Conservation (phyloP, 2,329 filamentous ascomycete genomes). For the Dichotomopilus funicola region DNA sequence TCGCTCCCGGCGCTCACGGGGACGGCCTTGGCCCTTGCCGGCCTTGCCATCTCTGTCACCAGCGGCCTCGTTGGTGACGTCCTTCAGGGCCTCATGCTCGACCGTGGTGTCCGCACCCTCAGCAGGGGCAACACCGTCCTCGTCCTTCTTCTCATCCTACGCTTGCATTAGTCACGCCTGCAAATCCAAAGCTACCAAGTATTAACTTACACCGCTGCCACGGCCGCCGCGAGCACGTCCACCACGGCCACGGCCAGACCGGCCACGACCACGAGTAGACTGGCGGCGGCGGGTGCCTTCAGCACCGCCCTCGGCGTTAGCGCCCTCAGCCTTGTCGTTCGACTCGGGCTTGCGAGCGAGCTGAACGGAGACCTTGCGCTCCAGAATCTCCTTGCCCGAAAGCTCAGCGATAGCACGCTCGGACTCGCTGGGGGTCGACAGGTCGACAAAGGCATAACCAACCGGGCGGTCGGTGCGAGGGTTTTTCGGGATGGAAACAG, state of each 20-base stretch:
- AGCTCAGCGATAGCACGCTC: constrained; percentile 93
- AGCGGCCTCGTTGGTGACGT: constrained; percentile 53
- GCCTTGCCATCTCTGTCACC: constrained; percentile 43
- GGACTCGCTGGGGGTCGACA: constrained; percentile 88
- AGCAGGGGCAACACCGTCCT: constrained; percentile 34
- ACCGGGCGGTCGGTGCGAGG: constrained; percentile 97
- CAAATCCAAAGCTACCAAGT: background rate
- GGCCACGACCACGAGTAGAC: constrained; percentile 61
- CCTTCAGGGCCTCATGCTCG: constrained; percentile 52
- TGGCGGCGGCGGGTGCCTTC: constrained; percentile 59
- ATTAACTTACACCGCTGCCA: constrained; percentile 45
- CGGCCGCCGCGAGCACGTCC: constrained; percentile 59
- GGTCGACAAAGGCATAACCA: constrained; percentile 97
- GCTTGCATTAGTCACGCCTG: constrained; percentile 14
- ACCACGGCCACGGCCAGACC: constrained; percentile 59
- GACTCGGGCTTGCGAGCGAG: constrained; percentile 95
- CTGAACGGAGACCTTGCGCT: constrained; percentile 98
- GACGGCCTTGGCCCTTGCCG: constrained; percentile 52
- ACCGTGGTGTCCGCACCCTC: constrained; percentile 44
- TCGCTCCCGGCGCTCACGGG: constrained; percentile 67
- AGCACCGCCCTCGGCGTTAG: constrained; percentile 64
- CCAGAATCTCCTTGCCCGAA: constrained; percentile 94
- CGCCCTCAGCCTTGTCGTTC: constrained; percentile 67
- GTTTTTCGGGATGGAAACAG: constrained; percentile 98
- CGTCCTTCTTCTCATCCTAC: constrained; percentile 36